Evolutionary conservation across 2,329 filamentous ascomycete species (phyloP), one percentile per base, ranked within the genome.

Genomic region (Colletotrichum sidae): DNA sequence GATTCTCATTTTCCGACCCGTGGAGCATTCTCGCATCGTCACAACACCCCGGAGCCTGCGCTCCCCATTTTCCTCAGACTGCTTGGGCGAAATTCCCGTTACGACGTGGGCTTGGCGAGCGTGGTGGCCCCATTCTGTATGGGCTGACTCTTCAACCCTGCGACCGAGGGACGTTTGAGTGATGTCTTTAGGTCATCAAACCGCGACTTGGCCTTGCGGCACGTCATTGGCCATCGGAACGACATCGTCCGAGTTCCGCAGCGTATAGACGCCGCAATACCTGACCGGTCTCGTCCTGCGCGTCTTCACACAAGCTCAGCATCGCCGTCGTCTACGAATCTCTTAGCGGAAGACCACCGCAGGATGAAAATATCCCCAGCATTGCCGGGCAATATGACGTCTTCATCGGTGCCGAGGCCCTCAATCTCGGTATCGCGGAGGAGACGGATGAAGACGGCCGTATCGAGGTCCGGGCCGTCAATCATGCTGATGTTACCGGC

Each of bases 401-500:
- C 90, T 68, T 77, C 82, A 69, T 92, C 89, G 8, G 88, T 89
- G 11, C 90, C 90, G 68, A 84, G 83, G 7, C 88, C 85, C 62
- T 83, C 80, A 11, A 89, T 85, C 6, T 86, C 80, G 3, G 83
- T 80, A 72, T 91, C 88, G 58, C 82, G 84, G 57, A 94, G 78
- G 53, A 92, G 84, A 67, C 95, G 84, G 45, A 94, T 88, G 77
- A 99, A 97, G 2, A 98, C 94, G 8, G 93, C 93, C 2, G 87
- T 84, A 67, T 96, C 92, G 52, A 89, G 80, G 75, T 98, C 96
- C 0, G 96, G 96, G 2, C 87, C 84, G 74, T 97, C 94, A 37
- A 98, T 88, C 96, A 99, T 99, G 79, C 88, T 94, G 61, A 95
- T 90, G 9, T 94, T 94, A 37, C 94, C 95, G 0, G 92, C 90